These are phyloP conservation scores for Solanum dulcamara DNA, from an alignment of 257 asterid genomes.

Conservation along the genomic window DNA sequence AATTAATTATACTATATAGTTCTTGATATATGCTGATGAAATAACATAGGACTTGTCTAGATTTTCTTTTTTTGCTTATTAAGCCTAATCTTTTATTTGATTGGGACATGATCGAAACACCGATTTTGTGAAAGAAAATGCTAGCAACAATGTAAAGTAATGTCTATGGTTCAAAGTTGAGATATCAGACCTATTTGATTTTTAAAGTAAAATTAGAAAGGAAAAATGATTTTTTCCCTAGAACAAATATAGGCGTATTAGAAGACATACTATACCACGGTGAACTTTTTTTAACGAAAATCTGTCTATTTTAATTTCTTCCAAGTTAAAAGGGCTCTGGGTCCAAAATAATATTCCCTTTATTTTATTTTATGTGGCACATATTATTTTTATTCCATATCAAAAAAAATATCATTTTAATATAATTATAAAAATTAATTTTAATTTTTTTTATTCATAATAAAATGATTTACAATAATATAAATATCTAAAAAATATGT, in stretches of 20 bases:
- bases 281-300: background rate
- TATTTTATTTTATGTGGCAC: no score
- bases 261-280: background rate
- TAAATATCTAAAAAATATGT: no score
- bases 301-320: background rate
- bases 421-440: no score
- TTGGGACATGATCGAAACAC: background rate
- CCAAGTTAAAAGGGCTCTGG: background rate
- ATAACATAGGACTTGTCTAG: background rate
- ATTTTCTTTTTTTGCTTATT: background rate
- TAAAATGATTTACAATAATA: no score
- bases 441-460: no score
- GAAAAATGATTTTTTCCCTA: background rate
- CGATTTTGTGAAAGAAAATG: background rate
- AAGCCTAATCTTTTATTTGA: background rate
- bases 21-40: background rate
- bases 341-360: no score
- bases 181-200: background rate
- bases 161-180: background rate
- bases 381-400: no score
- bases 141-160: background rate
- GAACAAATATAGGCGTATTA: background rate
- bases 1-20: background rate
- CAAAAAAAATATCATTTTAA: no score
- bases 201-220: background rate